Base-by-base conservation (phyloP, 441 rosid genomes). In the Erodium chrysanthum region DNA sequence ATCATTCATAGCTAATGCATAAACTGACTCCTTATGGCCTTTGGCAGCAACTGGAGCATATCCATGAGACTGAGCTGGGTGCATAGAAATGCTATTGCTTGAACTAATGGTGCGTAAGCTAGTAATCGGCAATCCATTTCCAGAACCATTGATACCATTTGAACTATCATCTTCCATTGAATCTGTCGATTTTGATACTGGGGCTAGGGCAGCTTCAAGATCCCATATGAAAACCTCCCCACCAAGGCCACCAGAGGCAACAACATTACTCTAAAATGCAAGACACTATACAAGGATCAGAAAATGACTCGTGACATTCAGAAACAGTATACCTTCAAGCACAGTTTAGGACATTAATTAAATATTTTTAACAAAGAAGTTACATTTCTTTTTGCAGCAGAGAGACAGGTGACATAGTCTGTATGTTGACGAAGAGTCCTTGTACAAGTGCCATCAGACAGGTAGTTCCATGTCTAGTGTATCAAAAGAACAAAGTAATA, bases 201-300 rank as follows among this genome's bases (percentile, higher is more conserved):
- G 96, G 70, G 89, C 74, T 65, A 85, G 77, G 15, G 91, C 90
- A 54, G 96, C 89, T 81, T 95, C 99, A 29, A 92, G 80, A 78
- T 95, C 97, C 99, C 99, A 95, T 75, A 92, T 72, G 60, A 86
- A 90, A 78, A 95, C 97, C 86, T 95, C 99, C 83, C 97, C 97
- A 56, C 97, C 99, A 86, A 95, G 99, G 77, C 96, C 99, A 82
- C 97, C 96, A 76, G 99, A 95, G 76, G 97, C 99, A 88, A 95
- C 89, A 75, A 87, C 73, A 83, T 87, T 88, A 87, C 83, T 82
- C 99, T 95, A 90, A 77, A 80, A 85, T 79, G 80, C 84, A 76
- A 61, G 83, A 81, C 75, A 86, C 92, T 82, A 88, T 76, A 78
- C 80, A 70, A 86, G 82, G 81, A 80, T 92, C 83, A 92, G 86